A percentile compares a stretch with the other conserved stretches of the same genome.
Conservation (phyloP, 1,284 basidiomycete species). For the Apiotrichum laibachii region DNA sequence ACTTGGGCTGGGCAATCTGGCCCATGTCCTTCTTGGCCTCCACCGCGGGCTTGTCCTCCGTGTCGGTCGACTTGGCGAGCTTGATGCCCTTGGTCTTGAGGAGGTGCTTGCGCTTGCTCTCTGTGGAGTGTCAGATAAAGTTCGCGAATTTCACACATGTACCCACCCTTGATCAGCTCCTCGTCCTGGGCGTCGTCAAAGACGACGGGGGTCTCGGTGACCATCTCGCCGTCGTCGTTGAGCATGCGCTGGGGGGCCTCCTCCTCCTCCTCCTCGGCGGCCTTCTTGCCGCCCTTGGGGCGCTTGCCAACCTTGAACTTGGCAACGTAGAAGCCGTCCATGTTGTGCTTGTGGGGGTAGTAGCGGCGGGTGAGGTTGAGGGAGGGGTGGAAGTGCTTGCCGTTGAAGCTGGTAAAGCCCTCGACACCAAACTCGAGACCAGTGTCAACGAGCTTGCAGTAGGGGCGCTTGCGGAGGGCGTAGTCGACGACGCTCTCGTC, state of each 20-base stretch:
- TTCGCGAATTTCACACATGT: not conserved
- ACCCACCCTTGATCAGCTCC: slow-evolving; percentile 48
- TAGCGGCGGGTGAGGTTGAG: slow-evolving; percentile 75
- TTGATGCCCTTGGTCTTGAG: slow-evolving; percentile 55
- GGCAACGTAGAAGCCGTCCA: slow-evolving; percentile 99
- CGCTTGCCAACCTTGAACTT: slow-evolving; percentile 92
- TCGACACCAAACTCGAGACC: slow-evolving; percentile 90
- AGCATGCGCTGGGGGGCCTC: slow-evolving; percentile 29
- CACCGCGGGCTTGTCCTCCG: slow-evolving; percentile 11
- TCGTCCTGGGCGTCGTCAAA: slow-evolving; percentile 52
- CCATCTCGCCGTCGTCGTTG: slow-evolving; percentile 8
- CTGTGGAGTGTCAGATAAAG: slow-evolving; percentile 23
- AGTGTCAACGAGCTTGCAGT: slow-evolving; percentile 89
- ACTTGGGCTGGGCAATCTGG: slow-evolving; percentile 32
- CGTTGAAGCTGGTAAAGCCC: slow-evolving; percentile 85
- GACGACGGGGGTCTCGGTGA: slow-evolving; percentile 20
- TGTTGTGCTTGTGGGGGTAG: slow-evolving; percentile 53
- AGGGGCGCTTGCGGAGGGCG: slow-evolving; percentile 93
- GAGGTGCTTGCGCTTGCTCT: slow-evolving; percentile 51
- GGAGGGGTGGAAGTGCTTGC: slow-evolving; percentile 79
- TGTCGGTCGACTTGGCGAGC: slow-evolving; percentile 33
- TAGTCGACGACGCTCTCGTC: slow-evolving; percentile 99
- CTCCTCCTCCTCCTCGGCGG: slow-evolving; percentile 47
- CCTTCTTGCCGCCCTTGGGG: slow-evolving; percentile 56
- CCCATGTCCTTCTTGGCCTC: slow-evolving; percentile 5